Evolutionary conservation across 1,284 basidiomycete species (phyloP).

Genomic region (Marasmius tenuissimus): DNA sequence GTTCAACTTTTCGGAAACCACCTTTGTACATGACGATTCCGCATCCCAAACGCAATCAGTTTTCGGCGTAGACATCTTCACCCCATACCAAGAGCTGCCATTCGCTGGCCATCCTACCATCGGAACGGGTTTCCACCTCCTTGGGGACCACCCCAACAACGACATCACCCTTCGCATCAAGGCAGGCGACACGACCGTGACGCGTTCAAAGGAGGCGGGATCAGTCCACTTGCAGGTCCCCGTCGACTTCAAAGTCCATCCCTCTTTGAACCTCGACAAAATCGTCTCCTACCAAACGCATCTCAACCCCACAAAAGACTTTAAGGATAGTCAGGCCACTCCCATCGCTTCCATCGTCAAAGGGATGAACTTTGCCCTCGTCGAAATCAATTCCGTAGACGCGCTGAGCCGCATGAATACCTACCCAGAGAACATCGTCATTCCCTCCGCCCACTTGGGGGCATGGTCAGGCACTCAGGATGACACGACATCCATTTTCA

Average conservation of each 20-base stretch:
- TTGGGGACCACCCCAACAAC: slow-evolving; percentile 22
- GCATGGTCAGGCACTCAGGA: slow-evolving; percentile 30
- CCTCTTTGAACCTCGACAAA: slow-evolving; percentile 20
- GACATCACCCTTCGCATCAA: slow-evolving; percentile 35
- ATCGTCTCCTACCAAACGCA: slow-evolving; percentile 25
- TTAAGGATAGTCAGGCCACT: slow-evolving; percentile 32
- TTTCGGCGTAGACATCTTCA: slow-evolving; percentile 42
- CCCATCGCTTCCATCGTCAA: slow-evolving; percentile 43
- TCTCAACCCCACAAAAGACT: slow-evolving; percentile 27
- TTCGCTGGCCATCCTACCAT: slow-evolving; percentile 48
- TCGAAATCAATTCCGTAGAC: slow-evolving; percentile 37
- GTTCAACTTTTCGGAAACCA: slow-evolving; percentile 48
- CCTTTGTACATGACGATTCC: slow-evolving; percentile 35
- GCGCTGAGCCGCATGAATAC: slow-evolving; percentile 31
- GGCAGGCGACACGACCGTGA: slow-evolving; percentile 39
- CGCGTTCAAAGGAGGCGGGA: slow-evolving; percentile 17
- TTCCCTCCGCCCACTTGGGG: slow-evolving; percentile 27
- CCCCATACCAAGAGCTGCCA: slow-evolving; percentile 36
- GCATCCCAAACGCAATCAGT: slow-evolving; percentile 14
- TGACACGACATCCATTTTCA: slow-evolving; percentile 15
- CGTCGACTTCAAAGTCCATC: slow-evolving; percentile 40
- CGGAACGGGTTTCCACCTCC: slow-evolving; percentile 40
- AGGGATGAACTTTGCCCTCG: slow-evolving; percentile 43
- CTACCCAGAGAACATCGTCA: slow-evolving; percentile 21
- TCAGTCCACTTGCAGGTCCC: slow-evolving; percentile 35